Evolutionary conservation across 2,329 filamentous ascomycete genomes (phyloP), one percentile per base, ranked within the genome.

Genomic region (Diaporthe citrichinensis): DNA sequence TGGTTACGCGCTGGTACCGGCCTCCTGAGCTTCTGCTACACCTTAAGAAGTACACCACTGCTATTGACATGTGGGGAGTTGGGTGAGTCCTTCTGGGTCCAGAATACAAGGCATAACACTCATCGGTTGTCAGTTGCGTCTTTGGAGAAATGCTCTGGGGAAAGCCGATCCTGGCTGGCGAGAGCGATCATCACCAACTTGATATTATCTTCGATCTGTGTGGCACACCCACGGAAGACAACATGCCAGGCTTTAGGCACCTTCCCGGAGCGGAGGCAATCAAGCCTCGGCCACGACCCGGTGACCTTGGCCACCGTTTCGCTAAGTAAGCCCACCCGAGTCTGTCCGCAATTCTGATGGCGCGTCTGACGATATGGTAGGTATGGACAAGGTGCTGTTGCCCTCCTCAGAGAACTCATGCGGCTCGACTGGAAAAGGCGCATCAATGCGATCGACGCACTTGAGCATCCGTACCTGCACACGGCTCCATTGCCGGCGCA

Each of bases 21-120:
- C 97, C 97, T 46, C 97, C 97, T 0, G 97, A 99, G 88, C 88
- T 99, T 53, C 88, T 99, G 44, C 89, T 99, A 67, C 94, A 96
- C 78, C 88, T 99, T 44, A 93, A 95, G 80, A 92, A 92, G 78
- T 99, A 99, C 84, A 99, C 97, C n/a, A 95, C 96, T 20, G 96
- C 97, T 14, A 98, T 99, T 80, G 97, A 99, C 84, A 92, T 99
- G 86, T 99, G 97, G 97, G 97, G 97, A 80, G 96, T 98, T 79
- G 97, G 96, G 94, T 96, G 88, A 87, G 92, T 83, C 71, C 71
- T 28, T 10, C 41, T 28, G 5, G n/a, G 15, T 23, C 44, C 12
- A 28, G 9, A 36, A 7, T 23, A 8, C 34, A 36, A 25, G 28
- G 28, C 49, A n/a, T 36, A 1, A 71, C 28, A 80, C 79, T 81